Conservation (phyloP, 257 asterid species). For the Solanum corneliomulleri region DNA sequence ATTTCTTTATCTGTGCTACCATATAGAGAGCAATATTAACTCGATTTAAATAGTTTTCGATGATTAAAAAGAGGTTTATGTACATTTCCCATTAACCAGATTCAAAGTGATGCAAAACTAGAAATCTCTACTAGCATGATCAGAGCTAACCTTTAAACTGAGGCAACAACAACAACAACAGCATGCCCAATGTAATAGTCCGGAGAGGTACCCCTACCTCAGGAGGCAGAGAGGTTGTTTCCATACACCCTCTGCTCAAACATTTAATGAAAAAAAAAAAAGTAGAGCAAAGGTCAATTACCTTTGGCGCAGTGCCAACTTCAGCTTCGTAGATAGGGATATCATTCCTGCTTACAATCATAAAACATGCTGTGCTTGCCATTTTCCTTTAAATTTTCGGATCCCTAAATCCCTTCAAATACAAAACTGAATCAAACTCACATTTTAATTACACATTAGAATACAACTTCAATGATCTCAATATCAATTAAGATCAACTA, state of each 20-base stretch:
- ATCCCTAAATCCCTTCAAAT: constrained; percentile 4
- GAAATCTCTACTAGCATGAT: not conserved
- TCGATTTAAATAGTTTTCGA: not conserved
- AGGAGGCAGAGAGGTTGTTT: not conserved
- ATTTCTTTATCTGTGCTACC: not conserved
- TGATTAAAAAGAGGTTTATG: not conserved
- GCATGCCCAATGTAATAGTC: not conserved
- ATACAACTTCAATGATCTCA: not conserved
- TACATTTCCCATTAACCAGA: not conserved
- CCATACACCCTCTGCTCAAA: not conserved
- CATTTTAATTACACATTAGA: not conserved
- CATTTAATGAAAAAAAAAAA: not conserved
- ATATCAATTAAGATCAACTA: not conserved
- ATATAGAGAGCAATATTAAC: not conserved
- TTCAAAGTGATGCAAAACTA: not conserved
- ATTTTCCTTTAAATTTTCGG: constrained; percentile 10
- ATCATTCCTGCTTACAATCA: constrained; percentile 88
- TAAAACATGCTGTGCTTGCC: constrained; percentile 91
- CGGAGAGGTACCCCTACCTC: not conserved
- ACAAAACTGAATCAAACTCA: not conserved
- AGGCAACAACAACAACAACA: not conserved
- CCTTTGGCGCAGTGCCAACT: constrained; percentile 94
- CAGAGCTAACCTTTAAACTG: not conserved
- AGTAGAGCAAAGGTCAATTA: constrained; percentile 5
- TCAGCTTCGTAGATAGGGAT: constrained; percentile 97